A percentile compares a stretch with the other conserved stretches of the same genome.
Conservation (phyloP, 208 protist species). For the Trypanosoma grayi region DNA sequence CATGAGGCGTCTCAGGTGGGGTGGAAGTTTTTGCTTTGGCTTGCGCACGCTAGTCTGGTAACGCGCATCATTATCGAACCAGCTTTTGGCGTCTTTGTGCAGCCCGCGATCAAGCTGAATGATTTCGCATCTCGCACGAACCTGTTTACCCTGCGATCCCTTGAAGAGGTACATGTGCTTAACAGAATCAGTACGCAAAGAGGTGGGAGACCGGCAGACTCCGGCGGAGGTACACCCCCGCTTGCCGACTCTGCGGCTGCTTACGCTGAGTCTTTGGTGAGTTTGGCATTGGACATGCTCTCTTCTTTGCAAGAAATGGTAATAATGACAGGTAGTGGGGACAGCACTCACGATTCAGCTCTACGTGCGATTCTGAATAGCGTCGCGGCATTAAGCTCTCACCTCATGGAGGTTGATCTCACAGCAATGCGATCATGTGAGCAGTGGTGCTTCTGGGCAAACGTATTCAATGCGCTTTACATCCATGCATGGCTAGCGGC, state of each 20-base stretch:
- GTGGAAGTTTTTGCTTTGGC: conserved; percentile 32
- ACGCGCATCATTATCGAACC: conserved; percentile 26
- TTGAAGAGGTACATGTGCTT: conserved; percentile 15
- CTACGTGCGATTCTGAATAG: conserved; percentile 6
- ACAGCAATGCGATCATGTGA: conserved; percentile 22
- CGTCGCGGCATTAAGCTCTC: conserved; percentile 8
- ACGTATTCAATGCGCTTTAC: conserved; percentile 74
- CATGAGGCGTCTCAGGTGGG: conserved; percentile 16
- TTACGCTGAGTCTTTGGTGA: conserved; percentile 43
- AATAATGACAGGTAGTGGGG: not conserved
- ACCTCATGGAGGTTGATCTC: conserved; percentile 18
- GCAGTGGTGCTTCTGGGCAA: conserved; percentile 39
- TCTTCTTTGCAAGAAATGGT: conserved; percentile 36
- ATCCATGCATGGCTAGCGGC: conserved; percentile 61
- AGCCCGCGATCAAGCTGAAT: conserved; percentile 14
- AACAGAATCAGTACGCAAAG: too few relatives aligned
- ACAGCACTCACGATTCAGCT: conserved; percentile 8
- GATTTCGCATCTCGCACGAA: conserved; percentile 12
- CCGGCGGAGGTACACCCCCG: not conserved
- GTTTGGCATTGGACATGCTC: conserved; percentile 30
- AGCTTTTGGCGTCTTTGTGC: conserved; percentile 21
- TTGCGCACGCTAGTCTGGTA: conserved; percentile 28
- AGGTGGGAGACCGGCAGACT: too few relatives aligned
- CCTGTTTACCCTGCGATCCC: conserved; percentile 27
- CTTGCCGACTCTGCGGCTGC: not conserved